Conservation (phyloP, 140 eudicot species). For the Cichorium intybus region DNA sequence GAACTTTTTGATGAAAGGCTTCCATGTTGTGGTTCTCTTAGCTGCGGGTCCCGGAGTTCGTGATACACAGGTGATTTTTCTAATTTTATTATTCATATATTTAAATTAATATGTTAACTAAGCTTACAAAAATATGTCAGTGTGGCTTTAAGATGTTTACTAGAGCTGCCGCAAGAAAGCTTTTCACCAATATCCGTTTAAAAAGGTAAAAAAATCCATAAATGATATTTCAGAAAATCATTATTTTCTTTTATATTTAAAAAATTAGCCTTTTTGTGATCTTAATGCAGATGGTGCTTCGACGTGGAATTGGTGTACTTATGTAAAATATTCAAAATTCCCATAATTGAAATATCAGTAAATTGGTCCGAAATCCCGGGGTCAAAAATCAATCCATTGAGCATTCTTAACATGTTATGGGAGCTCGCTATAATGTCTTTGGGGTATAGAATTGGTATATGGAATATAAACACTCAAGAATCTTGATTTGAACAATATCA, state of each 20-base stretch:
- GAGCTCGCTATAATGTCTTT: slow-evolving; percentile 76
- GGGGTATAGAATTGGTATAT: slow-evolving; percentile 70
- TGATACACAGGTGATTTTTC: slow-evolving; percentile 65
- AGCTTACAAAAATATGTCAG: slow-evolving; percentile 25
- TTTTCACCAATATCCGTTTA: slow-evolving; percentile 73
- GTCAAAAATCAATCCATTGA: slow-evolving; percentile 61
- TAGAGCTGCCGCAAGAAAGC: slow-evolving; percentile 83
- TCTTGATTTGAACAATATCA: slow-evolving; percentile 4
- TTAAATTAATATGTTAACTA: not conserved
- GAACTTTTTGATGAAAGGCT: slow-evolving; percentile 77
- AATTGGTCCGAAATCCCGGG: slow-evolving; percentile 90
- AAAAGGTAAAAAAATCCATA: slow-evolving; percentile 51
- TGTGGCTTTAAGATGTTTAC: slow-evolving; percentile 95
- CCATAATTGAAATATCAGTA: slow-evolving; percentile 65
- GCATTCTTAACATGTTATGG: slow-evolving; percentile 90
- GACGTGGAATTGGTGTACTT: slow-evolving; percentile 78
- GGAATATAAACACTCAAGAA: slow-evolving; percentile 42
- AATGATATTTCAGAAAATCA: too few relatives aligned
- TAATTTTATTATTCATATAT: not conserved
- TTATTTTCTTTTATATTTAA: not conserved
- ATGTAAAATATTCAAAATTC: slow-evolving; percentile 62
- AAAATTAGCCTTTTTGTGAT: not conserved
- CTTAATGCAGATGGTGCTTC: slow-evolving; percentile 75
- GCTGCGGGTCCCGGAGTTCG: slow-evolving; percentile 84
- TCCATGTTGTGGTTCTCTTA: slow-evolving; percentile 68